A percentile compares a stretch with the other conserved stretches of the same genome.
Conservation (phyloP, 2,329 filamentous ascomycete genomes). For the Verruconis gallopava region DNA sequence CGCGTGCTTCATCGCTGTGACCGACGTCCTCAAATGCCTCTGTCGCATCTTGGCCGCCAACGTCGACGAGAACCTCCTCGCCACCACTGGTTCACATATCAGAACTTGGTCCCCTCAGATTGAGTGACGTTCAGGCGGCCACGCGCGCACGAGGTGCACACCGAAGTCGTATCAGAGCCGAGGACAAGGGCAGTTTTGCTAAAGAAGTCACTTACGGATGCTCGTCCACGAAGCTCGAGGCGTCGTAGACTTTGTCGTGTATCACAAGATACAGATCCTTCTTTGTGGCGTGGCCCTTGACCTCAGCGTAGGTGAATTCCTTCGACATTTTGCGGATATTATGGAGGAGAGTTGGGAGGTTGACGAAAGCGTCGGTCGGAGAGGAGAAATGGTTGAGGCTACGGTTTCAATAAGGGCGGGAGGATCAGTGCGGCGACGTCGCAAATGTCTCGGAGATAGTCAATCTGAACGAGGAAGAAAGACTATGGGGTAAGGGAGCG, state of each 20-base stretch:
- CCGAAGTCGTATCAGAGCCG: neutral
- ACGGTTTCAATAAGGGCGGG: neutral
- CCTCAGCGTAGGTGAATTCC: constrained; percentile 63
- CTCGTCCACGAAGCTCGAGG: constrained; percentile 84
- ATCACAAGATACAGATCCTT: constrained; percentile 87
- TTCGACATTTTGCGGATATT: constrained; percentile 19
- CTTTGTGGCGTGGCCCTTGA: constrained; percentile 79
- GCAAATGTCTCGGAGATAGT: neutral
- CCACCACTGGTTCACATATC: constrained; percentile 89
- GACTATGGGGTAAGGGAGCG: neutral
- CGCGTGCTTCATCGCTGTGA: constrained; percentile 95
- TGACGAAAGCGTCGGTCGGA: neutral
- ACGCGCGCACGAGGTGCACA: neutral
- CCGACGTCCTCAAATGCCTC: constrained; percentile 99
- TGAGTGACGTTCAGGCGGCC: no score
- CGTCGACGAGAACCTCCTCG: constrained; percentile 94
- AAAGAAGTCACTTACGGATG: constrained; percentile 56
- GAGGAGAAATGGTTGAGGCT: neutral
- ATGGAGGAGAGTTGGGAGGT: neutral
- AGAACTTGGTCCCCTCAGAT: no score
- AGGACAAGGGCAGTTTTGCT: constrained; percentile 8
- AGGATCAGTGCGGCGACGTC: no score
- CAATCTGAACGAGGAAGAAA: neutral
- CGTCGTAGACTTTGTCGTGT: constrained; percentile 94
- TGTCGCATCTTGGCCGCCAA: constrained; percentile 88